Base-by-base conservation (phyloP, 495 filamentous ascomycete species). In the Xylaria grammica region DNA sequence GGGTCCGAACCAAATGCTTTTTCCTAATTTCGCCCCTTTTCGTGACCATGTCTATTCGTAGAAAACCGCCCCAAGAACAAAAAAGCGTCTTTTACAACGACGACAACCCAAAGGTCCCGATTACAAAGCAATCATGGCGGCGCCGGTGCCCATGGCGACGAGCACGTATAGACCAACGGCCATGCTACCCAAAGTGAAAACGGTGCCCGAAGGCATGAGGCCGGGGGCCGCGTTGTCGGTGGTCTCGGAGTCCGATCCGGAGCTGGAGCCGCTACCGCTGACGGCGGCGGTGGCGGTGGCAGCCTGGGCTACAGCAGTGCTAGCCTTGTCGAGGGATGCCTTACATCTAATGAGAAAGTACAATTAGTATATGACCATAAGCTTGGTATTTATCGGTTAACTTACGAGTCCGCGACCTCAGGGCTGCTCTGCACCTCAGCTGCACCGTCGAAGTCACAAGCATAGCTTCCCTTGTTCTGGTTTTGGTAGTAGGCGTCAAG, bases 91-190 rank as follows among this genome's bases (percentile, higher is more conserved):
- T 42, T 24, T 61, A 26, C 34, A 32, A 7, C 48, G n/a, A n/a
- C n/a, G n/a, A n/a, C n/a, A n/a, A n/a, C n/a, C n/a, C n/a, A n/a
- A n/a, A 32, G 38, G 24, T 38, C 26, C 13, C 34, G 26, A 19
- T 85, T 89, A 96, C 76, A 96, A 76, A 68, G 93, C 70, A 60
- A 94, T 80, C 91, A 96, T 93, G 56, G 84, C 87, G 59, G 82
- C 85, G 70, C 91, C 92, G 40, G 89, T 85, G 30, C 86, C 75
- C 69, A 87, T 77, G 27, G 91, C 91, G 34, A 84, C 85, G 42
- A 90, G 68, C 30, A 89, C 71, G 70, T 94, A 96, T 8, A 85
- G 80, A 68, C 90, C 87, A 20, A 94, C 65, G 49, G 85, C 86
- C 75, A 91, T 75, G 63, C 85, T 75, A 34, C 90, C 90, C 61